A percentile compares a stretch with the other conserved stretches of the same genome.
Evolutionary conservation across 129 eudicot species (phyloP).

Genomic region (Saposhnikovia divaricata): DNA sequence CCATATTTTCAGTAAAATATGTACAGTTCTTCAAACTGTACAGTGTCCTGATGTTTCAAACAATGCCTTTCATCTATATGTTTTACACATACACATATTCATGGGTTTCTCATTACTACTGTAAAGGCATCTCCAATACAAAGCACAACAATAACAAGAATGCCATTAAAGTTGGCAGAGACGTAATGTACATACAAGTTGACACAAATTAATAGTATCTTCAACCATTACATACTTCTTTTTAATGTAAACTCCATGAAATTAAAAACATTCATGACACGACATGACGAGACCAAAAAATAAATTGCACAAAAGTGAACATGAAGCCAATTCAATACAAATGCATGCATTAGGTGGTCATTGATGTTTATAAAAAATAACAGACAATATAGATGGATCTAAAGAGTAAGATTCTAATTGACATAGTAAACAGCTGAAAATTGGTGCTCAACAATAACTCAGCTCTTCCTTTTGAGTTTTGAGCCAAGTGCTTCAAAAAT

Average conservation of each 20-base stretch:
- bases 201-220: not conserved
- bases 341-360: not conserved
- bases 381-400: not conserved
- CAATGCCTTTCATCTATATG: not conserved
- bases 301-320: not conserved
- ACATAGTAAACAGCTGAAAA: not conserved
- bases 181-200: too few species aligned
- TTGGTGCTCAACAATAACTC: not conserved
- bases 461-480: not conserved
- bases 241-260: not conserved
- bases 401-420: not conserved
- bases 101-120: too few species aligned
- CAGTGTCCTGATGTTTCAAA: not conserved
- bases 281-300: too few species aligned
- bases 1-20: too few species aligned
- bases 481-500: not conserved
- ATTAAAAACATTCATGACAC: not conserved
- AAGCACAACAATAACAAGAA: too few species aligned
- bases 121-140: too few species aligned
- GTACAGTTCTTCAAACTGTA: not conserved
- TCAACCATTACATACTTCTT: not conserved
- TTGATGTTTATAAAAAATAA: too few species aligned
- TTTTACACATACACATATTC: too few species aligned
- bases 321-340: not conserved
- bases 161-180: too few species aligned